These are phyloP conservation scores for Fusarium cyanostomum DNA, from an alignment of 2,329 filamentous ascomycete species.

Conservation along the genomic window DNA sequence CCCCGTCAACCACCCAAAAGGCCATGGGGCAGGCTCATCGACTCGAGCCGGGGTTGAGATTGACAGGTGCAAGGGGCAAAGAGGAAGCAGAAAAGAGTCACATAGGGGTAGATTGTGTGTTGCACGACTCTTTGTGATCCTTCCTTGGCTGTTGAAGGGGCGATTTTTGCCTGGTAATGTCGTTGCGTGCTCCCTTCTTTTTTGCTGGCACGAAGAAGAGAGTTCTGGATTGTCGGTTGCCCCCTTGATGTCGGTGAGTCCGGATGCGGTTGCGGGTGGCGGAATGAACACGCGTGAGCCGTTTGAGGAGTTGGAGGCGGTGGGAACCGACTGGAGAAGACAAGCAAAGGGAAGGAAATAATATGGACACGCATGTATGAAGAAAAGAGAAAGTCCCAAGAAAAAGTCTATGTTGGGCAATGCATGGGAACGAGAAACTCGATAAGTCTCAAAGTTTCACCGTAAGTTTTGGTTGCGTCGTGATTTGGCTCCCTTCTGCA, in stretches of 20 bases:
- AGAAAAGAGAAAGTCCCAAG: background rate
- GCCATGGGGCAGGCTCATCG: constrained; percentile 52
- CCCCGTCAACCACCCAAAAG: constrained; percentile 52
- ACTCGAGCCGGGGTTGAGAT: constrained; percentile 33
- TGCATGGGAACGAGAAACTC: constrained; percentile 11
- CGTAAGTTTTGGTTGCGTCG: constrained; percentile 17
- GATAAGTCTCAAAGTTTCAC: constrained; percentile 23
- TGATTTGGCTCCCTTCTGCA: background rate
- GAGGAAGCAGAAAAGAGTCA: constrained; percentile 12
- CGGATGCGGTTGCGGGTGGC: constrained; percentile 24
- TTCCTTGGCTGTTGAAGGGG: background rate
- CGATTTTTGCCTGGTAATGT: background rate
- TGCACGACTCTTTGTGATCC: background rate
- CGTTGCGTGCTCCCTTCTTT: too few relatives aligned
- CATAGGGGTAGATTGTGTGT: constrained; percentile 13
- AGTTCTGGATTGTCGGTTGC: constrained; percentile 2
- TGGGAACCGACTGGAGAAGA: constrained; percentile 19
- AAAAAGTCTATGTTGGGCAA: constrained; percentile 24
- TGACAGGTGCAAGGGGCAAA: constrained; percentile 15
- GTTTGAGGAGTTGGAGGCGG: constrained; percentile 21
- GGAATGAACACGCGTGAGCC: constrained; percentile 34
- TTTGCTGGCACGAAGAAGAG: constrained; percentile 6
- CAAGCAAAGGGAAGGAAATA: background rate
- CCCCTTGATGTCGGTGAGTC: constrained; percentile 32
- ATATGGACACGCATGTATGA: constrained; percentile 8